A percentile compares a stretch with the other conserved stretches of the same genome.
phyloP scores from a whole-genome alignment of 2,329 filamentous ascomycete species.

The Chaetomiaceae sp. region DNA sequence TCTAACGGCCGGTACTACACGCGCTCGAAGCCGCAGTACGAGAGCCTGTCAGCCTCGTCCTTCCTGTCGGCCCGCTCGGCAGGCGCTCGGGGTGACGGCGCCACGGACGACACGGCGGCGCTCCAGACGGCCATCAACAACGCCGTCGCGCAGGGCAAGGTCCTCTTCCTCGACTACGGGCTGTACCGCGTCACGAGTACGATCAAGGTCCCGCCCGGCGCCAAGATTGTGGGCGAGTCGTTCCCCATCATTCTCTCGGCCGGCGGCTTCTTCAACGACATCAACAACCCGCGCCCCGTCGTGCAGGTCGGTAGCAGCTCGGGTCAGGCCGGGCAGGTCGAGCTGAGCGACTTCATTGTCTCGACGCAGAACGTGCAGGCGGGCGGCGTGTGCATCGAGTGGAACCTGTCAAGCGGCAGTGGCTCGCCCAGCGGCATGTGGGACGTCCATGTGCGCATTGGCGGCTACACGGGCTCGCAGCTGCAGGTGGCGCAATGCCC shows the following conservation, averaged over 20 bases:
- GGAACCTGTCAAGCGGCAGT: constrained; percentile 55
- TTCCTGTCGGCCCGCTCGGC: constrained; percentile 46
- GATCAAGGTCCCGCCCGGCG: constrained; percentile 39
- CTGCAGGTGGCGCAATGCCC: constrained; percentile 61
- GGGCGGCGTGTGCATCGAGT: constrained; percentile 65
- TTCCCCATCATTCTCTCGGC: constrained; percentile 47
- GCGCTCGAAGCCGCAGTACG: constrained; percentile 68
- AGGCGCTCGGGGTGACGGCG: constrained; percentile 43
- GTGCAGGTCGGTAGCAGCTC: constrained; percentile 50
- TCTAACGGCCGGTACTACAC: constrained; percentile 45
- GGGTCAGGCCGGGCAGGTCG: constrained; percentile 58
- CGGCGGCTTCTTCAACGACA: constrained; percentile 51
- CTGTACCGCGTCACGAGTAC: constrained; percentile 47
- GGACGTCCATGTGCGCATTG: constrained; percentile 71
- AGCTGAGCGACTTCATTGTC: constrained; percentile 68
- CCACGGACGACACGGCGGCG: constrained; percentile 53
- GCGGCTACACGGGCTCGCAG: constrained; percentile 61
- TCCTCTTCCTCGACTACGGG: constrained; percentile 53
- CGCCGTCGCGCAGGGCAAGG: constrained; percentile 41
- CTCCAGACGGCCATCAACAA: constrained; percentile 51
- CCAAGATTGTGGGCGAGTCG: constrained; percentile 53
- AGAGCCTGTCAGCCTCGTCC: constrained; percentile 45
- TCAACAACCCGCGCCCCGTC: constrained; percentile 55
- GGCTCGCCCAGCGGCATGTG: constrained; percentile 51
- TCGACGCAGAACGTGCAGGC: constrained; percentile 58